These are phyloP conservation scores for Ambrosia artemisiifolia DNA, from an alignment of 129 eudicot genomes.

Conservation along the genomic window DNA sequence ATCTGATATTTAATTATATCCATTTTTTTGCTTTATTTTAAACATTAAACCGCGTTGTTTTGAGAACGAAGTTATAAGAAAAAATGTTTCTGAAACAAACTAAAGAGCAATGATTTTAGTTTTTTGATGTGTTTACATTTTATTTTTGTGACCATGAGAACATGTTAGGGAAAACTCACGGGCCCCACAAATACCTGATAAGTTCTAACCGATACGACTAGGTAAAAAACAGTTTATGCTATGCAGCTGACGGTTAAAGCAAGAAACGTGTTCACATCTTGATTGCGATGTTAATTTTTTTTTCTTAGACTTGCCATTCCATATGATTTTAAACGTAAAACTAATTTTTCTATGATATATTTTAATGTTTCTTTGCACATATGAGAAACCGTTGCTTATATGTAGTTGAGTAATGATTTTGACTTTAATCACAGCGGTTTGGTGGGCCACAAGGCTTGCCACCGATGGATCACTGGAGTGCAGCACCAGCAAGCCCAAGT, in stretches of 20 bases:
- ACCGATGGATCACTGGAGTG: constrained; percentile 59
- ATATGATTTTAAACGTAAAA: background rate
- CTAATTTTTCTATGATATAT: background rate
- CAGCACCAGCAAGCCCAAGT: constrained; percentile 76
- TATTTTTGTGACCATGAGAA: background rate
- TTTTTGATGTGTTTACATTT: background rate
- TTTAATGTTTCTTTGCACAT: background rate
- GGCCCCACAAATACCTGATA: background rate
- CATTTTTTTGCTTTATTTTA: background rate
- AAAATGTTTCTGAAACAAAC: background rate
- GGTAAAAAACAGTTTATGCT: background rate
- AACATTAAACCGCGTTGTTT: background rate
- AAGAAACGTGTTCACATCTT: too few species aligned
- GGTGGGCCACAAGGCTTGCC: constrained; percentile 63
- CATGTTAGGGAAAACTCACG: background rate
- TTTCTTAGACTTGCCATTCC: background rate
- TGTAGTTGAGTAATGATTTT: constrained; percentile 1
- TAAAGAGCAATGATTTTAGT: background rate
- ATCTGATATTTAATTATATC: background rate
- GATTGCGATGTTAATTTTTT: background rate
- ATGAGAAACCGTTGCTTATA: background rate
- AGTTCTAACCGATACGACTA: background rate
- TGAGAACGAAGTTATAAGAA: background rate
- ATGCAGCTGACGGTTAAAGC: background rate
- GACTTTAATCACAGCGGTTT: constrained; percentile 43